phyloP scores from a whole-genome alignment of 495 filamentous ascomycete species.

The Hypomontagnella submonticulosa region DNA sequence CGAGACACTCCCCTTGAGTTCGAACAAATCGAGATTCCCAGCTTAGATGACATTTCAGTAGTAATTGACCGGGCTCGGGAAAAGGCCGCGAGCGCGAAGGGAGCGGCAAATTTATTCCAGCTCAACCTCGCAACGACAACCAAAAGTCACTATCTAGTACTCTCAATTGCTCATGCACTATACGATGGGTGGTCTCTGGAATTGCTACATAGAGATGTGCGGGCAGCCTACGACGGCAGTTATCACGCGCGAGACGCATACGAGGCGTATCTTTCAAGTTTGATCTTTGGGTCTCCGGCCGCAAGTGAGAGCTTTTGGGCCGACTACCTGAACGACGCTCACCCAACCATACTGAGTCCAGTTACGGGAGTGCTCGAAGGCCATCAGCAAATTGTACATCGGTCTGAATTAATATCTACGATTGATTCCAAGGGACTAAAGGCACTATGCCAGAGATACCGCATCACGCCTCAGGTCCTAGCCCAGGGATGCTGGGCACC shows the following conservation, averaged over 20 bases:
- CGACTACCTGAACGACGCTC: conserved; percentile 62
- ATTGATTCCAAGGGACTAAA: conserved; percentile 50
- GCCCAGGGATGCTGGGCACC: conserved; percentile 74
- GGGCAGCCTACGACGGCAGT: conserved; percentile 63
- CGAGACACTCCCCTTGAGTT: conserved; percentile 44
- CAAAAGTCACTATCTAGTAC: conserved; percentile 60
- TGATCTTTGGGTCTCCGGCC: conserved; percentile 49
- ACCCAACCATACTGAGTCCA: conserved; percentile 51
- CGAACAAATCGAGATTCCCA: conserved; percentile 31
- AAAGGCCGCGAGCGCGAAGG: conserved; percentile 41
- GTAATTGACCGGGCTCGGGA: conserved; percentile 46
- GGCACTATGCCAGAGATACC: conserved; percentile 64
- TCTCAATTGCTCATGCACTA: conserved; percentile 81
- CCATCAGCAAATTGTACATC: conserved; percentile 43
- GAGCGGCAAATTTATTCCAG: conserved; percentile 54
- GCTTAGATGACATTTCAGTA: conserved; percentile 37
- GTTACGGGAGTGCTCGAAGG: not conserved
- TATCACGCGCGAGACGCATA: conserved; percentile 56
- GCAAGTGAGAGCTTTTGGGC: conserved; percentile 69
- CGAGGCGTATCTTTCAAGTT: conserved; percentile 58
- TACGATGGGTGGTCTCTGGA: conserved; percentile 82
- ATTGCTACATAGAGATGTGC: conserved; percentile 73
- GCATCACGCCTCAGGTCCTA: conserved; percentile 72
- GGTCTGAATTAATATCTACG: conserved; percentile 60
- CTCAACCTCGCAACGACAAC: conserved; percentile 51